Evolutionary conservation across 75 land plant species (phyloP), one percentile per base, ranked within the genome.

Genomic region (Sequoia sempervirens): DNA sequence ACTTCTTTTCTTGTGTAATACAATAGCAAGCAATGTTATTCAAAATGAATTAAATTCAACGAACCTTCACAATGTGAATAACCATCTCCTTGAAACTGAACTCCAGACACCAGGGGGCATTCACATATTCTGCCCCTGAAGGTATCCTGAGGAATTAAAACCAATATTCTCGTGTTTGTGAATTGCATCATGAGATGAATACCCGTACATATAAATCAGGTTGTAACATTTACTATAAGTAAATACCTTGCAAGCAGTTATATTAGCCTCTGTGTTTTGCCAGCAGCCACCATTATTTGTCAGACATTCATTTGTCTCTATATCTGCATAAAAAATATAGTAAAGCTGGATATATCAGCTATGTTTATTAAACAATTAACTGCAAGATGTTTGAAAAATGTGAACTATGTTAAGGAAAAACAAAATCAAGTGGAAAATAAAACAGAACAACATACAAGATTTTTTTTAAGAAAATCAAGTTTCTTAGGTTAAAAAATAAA

Each of bases 231-330:
- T 36, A 56, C 36, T 75, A 50, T 1, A 47, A 75, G 52, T 13
- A 56, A 73, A 6, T 83, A 93, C 94, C 89, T 90, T 85, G 78
- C 95, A 93, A 15, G 95, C 95, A 75, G 87, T 90, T 40, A 92
- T 52, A 82, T 87, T 88, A n/a, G 86, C 85, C 34, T 83, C 80
- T 26, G 36, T 64, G 75, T 87, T 83, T 43, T 83, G 34, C 95
- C 95, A 93, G 84, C 95, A 93, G 14, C 95, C 95, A 32, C 95
- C 95, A 85, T 93, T 89, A 43, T 85, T 87, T 30, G 84, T 87
- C 80, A 93, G 86, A 56, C 95, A 93, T 82, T 93, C 92, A 81
- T 93, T 93, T 54, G 95, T 93, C 84, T 93, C 89, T 38, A 93
- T 85, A 56, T 88, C 93, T 92, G 82, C 69, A 80, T n/a, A 74